Conservation (phyloP, 2,329 filamentous ascomycete genomes). For the Aschersonia sp. region DNA sequence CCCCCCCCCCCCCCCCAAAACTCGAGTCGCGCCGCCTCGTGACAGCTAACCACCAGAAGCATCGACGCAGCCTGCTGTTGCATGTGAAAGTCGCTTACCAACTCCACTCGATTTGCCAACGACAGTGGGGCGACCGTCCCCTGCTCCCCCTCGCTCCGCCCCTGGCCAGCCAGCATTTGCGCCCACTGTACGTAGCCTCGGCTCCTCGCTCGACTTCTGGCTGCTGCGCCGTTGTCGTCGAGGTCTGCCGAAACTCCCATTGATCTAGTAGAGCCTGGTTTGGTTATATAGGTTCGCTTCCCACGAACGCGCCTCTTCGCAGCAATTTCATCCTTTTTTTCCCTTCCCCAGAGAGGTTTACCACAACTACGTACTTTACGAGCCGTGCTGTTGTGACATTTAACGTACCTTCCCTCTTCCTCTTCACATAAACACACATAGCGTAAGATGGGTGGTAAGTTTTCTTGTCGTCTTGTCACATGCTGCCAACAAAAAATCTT, state of each 20-base stretch:
- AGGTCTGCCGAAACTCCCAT: conserved; percentile 2
- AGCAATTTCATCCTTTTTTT: too few relatives aligned
- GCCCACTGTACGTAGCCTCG: too few relatives aligned
- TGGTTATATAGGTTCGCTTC: conserved; percentile 2
- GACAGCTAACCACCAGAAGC: not conserved
- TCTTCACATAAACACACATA: not conserved
- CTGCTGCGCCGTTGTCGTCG: conserved; percentile 1
- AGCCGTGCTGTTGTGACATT: too few relatives aligned
- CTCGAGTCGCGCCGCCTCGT: too few relatives aligned
- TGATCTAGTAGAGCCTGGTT: not conserved
- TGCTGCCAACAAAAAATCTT: too few relatives aligned
- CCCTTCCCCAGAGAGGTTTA: too few relatives aligned
- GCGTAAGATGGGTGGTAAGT: conserved; percentile 23
- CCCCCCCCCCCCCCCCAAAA: too few relatives aligned
- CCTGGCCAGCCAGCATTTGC: not conserved
- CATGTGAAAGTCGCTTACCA: not conserved
- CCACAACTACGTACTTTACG: too few relatives aligned
- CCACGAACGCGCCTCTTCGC: not conserved
- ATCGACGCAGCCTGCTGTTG: not conserved
- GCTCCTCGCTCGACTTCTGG: too few relatives aligned
- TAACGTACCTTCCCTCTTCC: not conserved
- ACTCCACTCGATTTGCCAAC: not conserved
- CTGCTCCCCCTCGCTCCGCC: not conserved
- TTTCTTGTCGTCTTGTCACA: not conserved
- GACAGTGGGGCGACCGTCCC: not conserved